Percentiles rank a stretch among this genome's conserved stretches.
Evolutionary conservation across 2,329 filamentous ascomycete species (phyloP).

Genomic region (Colletotrichum tropicicola): DNA sequence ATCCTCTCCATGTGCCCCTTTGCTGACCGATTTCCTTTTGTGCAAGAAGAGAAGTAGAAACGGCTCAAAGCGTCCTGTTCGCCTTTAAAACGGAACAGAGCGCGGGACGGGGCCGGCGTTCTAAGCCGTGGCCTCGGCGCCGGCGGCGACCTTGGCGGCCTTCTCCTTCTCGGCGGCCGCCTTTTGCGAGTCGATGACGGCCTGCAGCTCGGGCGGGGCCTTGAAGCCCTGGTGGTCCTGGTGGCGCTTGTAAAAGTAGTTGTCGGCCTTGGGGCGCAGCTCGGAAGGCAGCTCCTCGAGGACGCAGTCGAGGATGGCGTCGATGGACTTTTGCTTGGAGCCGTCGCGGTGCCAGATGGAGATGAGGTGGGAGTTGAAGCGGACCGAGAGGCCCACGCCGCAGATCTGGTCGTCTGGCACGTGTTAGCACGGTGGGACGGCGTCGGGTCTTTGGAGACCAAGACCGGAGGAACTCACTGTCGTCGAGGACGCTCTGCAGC

Average conservation of each 20-base stretch:
- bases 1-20: neutral
- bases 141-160: conserved; percentile 34
- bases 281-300: conserved; percentile 78
- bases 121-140: conserved; percentile 33
- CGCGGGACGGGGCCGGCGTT: neutral
- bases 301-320: conserved; percentile 77
- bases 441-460: neutral
- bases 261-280: conserved; percentile 74
- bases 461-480: conserved; percentile 59
- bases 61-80: neutral
- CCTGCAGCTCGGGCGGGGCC: conserved; percentile 66
- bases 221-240: conserved; percentile 87
- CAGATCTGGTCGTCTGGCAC: conserved; percentile 82
- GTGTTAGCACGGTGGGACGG: too few species aligned
- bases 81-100: conserved; percentile 17
- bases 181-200: conserved; percentile 65
- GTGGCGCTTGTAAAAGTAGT: conserved; percentile 90
- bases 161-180: conserved; percentile 50
- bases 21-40: neutral
- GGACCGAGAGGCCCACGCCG: conserved; percentile 85
- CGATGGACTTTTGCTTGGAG: conserved; percentile 80
- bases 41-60: conserved; percentile 1
- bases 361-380: conserved; percentile 89
- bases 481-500: conserved; percentile 77
- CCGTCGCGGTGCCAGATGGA: conserved; percentile 94